Evolutionary conservation across 2,329 filamentous ascomycete genomes (phyloP), one percentile per base, ranked within the genome.

Genomic region (Didymella exigua): DNA sequence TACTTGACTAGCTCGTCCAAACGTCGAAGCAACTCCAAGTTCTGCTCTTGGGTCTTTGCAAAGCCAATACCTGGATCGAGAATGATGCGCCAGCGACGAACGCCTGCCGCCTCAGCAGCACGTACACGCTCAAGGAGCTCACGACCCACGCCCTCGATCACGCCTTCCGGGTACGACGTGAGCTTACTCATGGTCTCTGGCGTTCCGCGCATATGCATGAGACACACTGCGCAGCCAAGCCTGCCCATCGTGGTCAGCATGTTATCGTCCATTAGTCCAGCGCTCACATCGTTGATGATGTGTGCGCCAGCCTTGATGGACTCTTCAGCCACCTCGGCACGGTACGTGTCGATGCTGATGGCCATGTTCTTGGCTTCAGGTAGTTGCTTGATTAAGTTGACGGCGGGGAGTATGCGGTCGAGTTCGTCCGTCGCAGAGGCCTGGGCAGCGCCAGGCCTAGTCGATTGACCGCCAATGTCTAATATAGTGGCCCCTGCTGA

Each of bases 11-110:
- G 77, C 61, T 86, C 84, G 8, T 81, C 80, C 27, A 96, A 76
- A 1, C 84, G 77, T 8, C 89, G 81, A 29, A 99, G 78, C 2
- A 99, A 78, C 64, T 91, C 86, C 2, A 97, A 78, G 74, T 97
- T 97, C 73, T 97, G 91, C 34, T 83, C 80, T 49, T 82, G 81
- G 0, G 85, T 87, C 79, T 99, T 99, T 51, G 95, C 92, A 71
- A 99, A 99, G 0, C 95, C 95, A 27, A 99, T 84, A 0, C 95
- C 95, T 0, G 95, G 95, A 72, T 99, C 95, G 1, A 98, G 85
- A 29, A 98, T 87, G 61, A 99, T 96, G 61, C 93, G 89, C 95
- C 95, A 99, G 43, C 93, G 87, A 4, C 90, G 84, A 37, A 99
- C 84, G 0, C 95, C 95, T 0, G 91, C 92, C 13, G 79, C 82